Evolutionary conservation across 306 rosid genomes (phyloP).

Genomic region (Lathyrus oleraceus): DNA sequence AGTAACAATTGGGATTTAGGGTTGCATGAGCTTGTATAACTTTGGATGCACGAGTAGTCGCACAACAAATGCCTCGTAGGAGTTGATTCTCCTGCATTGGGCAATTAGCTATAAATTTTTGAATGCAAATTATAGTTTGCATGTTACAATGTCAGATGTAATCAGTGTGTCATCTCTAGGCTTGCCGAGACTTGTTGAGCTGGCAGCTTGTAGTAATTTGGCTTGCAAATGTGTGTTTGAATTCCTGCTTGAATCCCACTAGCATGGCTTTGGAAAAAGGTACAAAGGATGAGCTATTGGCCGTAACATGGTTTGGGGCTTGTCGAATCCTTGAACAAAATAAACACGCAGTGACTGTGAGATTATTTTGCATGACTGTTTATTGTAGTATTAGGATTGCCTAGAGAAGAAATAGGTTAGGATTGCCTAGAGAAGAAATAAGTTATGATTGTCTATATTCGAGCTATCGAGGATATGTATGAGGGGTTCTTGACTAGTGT

Average conservation of each 20-base stretch:
- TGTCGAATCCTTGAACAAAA: neutral
- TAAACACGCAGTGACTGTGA: neutral
- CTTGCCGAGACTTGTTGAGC: neutral
- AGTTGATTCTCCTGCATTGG: neutral
- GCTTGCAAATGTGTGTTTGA: slow-evolving; percentile 2
- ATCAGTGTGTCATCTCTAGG: neutral
- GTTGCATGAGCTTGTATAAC: neutral
- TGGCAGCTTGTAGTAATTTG: slow-evolving; percentile 23
- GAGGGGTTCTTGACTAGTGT: too few species aligned
- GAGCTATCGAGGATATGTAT: too few species aligned
- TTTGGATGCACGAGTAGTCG: slow-evolving; percentile 1
- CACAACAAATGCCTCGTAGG: slow-evolving; percentile 9
- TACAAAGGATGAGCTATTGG: neutral
- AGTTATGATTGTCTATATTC: too few species aligned
- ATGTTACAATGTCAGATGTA: neutral
- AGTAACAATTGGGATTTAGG: neutral
- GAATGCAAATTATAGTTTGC: neutral
- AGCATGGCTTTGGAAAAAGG: neutral
- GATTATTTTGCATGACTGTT: slow-evolving; percentile 13
- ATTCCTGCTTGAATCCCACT: neutral
- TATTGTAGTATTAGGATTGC: too few species aligned
- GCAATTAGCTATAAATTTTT: slow-evolving; percentile 1
- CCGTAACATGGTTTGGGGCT: neutral
- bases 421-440: too few species aligned
- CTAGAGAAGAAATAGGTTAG: too few species aligned